Evolutionary conservation across 495 filamentous ascomycete species (phyloP).

Genomic region (Immersiella caudata): DNA sequence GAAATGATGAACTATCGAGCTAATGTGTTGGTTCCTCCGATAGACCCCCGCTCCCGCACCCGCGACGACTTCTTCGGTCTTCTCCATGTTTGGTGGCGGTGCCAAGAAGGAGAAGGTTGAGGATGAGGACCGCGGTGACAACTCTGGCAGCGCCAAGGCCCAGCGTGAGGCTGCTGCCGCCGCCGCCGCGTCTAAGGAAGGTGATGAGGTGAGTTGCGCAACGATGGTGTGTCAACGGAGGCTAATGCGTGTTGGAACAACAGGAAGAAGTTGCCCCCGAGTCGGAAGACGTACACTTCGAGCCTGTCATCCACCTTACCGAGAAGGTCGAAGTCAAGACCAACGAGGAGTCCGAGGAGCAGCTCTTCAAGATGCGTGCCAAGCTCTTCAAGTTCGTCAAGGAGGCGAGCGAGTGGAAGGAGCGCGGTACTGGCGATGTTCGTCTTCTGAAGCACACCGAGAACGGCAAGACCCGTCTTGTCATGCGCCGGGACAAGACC

Average conservation of each 20-base stretch:
- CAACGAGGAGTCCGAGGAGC: constrained; percentile 97
- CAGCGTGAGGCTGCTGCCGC: constrained; percentile 68
- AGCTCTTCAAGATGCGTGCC: constrained; percentile 98
- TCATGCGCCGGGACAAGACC: constrained; percentile 99
- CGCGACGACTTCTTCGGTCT: constrained; percentile 61
- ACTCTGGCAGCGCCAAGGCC: constrained; percentile 84
- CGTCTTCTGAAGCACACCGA: constrained; percentile 97
- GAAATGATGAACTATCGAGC: neutral
- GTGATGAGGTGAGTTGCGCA: constrained; percentile 43
- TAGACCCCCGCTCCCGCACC: constrained; percentile 28
- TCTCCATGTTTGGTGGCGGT: constrained; percentile 97
- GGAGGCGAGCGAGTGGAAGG: constrained; percentile 94
- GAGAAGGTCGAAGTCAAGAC: constrained; percentile 97
- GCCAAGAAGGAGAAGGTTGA: constrained; percentile 82
- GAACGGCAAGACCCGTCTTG: constrained; percentile 94
- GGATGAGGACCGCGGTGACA: constrained; percentile 70
- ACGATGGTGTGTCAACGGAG: neutral
- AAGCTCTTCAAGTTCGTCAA: constrained; percentile 98
- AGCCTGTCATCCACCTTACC: constrained; percentile 91
- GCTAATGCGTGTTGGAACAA: constrained; percentile 18
- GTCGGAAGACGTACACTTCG: constrained; percentile 92
- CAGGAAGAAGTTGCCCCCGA: constrained; percentile 72
- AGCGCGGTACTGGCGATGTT: constrained; percentile 96
- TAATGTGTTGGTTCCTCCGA: neutral
- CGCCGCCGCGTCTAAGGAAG: constrained; percentile 46